A percentile compares a stretch with the other conserved stretches of the same genome.
Conservation (phyloP, 441 rosid genomes). For the Populus tomentosa region DNA sequence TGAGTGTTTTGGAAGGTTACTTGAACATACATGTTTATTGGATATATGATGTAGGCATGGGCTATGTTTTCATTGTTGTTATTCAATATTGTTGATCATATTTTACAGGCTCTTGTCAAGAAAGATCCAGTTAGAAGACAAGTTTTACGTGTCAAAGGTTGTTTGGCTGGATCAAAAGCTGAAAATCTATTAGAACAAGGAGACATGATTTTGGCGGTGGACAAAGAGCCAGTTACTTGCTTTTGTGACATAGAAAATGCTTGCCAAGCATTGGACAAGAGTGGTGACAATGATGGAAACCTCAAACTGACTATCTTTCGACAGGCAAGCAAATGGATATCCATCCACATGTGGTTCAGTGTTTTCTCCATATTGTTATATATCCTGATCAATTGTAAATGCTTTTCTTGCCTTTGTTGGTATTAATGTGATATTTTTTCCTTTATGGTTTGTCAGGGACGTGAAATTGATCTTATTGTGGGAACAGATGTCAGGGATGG, state of each 20-base stretch:
- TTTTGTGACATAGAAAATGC: constrained; percentile 85
- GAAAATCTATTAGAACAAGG: constrained; percentile 88
- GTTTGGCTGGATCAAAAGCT: constrained; percentile 96
- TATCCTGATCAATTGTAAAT: not conserved
- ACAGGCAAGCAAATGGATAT: constrained; percentile 48
- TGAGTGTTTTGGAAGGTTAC: not conserved
- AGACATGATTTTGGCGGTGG: constrained; percentile 95
- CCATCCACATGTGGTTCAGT: not conserved
- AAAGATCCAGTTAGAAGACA: constrained; percentile 89
- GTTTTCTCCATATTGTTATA: not conserved
- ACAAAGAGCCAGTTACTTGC: constrained; percentile 94
- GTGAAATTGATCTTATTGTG: constrained; percentile 67
- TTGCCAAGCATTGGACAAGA: constrained; percentile 67
- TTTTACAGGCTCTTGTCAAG: constrained; percentile 73
- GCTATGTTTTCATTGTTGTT: not conserved
- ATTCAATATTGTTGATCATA: constrained; percentile 10
- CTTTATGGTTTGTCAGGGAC: constrained; percentile 55
- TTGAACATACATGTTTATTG: not conserved
- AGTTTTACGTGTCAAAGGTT: constrained; percentile 87
- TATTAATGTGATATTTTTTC: constrained; percentile 17
- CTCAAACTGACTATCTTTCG: constrained; percentile 82
- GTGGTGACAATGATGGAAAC: constrained; percentile 45
- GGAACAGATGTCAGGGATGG: constrained; percentile 97
- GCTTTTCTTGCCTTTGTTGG: not conserved
- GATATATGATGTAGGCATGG: not conserved